Percentiles rank a stretch among this genome's conserved stretches.
These are phyloP conservation scores for Agaricus blazei DNA, from an alignment of 768 basidiomycete genomes.

Conservation along the genomic window DNA sequence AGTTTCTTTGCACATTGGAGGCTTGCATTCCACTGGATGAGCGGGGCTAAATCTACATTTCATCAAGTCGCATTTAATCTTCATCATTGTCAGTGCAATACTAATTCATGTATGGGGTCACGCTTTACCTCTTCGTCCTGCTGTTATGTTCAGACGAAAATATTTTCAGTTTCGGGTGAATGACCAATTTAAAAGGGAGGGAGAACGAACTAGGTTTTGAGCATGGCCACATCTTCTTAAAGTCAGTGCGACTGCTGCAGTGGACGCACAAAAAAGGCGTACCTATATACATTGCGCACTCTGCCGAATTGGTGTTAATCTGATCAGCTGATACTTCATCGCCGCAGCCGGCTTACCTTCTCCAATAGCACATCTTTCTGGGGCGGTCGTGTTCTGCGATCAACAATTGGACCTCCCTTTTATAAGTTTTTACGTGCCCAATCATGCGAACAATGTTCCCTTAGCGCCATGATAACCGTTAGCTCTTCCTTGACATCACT, in stretches of 20 bases:
- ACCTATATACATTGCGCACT: slow-evolving; percentile 54
- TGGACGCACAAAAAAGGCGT: slow-evolving; percentile 14
- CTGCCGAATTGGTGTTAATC: slow-evolving; percentile 22
- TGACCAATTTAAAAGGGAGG: not conserved
- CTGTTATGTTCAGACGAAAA: slow-evolving; percentile 22
- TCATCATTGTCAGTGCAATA: slow-evolving; percentile 6
- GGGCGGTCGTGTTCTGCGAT: not conserved
- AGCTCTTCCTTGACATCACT: slow-evolving; percentile 4
- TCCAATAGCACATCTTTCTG: slow-evolving; percentile 53
- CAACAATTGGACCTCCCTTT: slow-evolving; percentile 11
- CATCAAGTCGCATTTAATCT: slow-evolving; percentile 60
- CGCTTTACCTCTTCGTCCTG: slow-evolving; percentile 52
- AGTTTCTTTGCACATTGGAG: slow-evolving; percentile 45
- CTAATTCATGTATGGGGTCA: no score
- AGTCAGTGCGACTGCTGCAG: not conserved
- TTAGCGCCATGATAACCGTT: not conserved
- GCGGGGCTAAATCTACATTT: slow-evolving; percentile 60
- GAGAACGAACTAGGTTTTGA: slow-evolving; percentile 37
- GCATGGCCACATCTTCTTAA: slow-evolving; percentile 50
- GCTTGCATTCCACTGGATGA: slow-evolving; percentile 45
- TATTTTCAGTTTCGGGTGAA: slow-evolving; percentile 1
- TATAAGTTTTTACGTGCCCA: slow-evolving; percentile 17
- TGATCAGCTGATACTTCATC: not conserved
- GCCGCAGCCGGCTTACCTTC: slow-evolving; percentile 37
- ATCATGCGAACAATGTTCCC: not conserved